A percentile compares a stretch with the other conserved stretches of the same genome.
Evolutionary conservation across 1,284 basidiomycete genomes (phyloP).

Genomic region (Entoloma clypeatum): DNA sequence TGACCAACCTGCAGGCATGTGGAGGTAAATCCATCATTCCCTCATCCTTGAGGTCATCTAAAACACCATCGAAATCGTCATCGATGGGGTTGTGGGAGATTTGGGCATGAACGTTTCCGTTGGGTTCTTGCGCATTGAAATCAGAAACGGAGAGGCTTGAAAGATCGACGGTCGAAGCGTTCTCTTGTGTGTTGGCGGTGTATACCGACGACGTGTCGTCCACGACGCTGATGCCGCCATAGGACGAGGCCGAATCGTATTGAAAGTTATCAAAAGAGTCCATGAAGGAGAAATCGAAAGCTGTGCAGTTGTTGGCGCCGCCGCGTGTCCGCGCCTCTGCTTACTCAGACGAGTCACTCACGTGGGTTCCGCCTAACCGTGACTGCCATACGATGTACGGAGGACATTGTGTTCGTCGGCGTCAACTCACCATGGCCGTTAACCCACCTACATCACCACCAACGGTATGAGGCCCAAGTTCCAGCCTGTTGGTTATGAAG

Average conservation of each 20-base stretch:
- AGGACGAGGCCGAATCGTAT: slow-evolving; percentile 73
- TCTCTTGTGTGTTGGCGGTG: slow-evolving; percentile 63
- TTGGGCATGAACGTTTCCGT: slow-evolving; percentile 38
- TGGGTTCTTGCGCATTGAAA: slow-evolving; percentile 39
- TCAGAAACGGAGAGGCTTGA: slow-evolving; percentile 64
- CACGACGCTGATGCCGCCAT: slow-evolving; percentile 68
- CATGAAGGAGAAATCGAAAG: no score
- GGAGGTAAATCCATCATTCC: slow-evolving; percentile 78
- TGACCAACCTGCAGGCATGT: slow-evolving; percentile 88
- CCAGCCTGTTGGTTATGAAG: no score
- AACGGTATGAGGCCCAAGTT: no score
- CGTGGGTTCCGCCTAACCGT: no score
- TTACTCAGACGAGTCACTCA: no score
- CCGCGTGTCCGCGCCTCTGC: no score
- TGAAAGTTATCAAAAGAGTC: slow-evolving; percentile 88
- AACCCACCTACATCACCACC: no score
- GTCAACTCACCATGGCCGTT: no score
- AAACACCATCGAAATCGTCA: slow-evolving; percentile 81
- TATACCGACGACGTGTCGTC: slow-evolving; percentile 86
- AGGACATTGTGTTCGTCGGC: no score
- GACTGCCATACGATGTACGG: no score
- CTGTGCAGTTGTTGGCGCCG: no score
- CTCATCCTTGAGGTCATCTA: slow-evolving; percentile 87
- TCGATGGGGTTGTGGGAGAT: slow-evolving; percentile 48
- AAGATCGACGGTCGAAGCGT: slow-evolving; percentile 54